Percentiles rank a stretch among this genome's conserved stretches.
These are phyloP conservation scores for Backusella luteola DNA, from an alignment of 192 early-diverging fungal species.

Conservation along the genomic window DNA sequence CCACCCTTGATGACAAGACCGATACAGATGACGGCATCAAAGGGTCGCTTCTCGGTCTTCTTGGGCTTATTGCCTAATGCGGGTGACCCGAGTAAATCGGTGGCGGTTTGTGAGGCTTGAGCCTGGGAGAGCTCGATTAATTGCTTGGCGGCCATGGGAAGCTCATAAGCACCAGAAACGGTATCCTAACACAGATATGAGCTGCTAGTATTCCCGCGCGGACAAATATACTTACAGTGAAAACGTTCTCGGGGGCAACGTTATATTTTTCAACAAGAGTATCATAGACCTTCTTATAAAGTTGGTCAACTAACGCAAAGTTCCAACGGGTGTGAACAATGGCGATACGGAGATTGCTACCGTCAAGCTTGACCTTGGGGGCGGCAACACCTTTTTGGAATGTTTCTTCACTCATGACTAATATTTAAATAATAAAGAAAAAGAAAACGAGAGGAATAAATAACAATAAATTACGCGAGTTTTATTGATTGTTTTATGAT, in stretches of 20 bases:
- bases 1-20: slow-evolving; percentile 98
- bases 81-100: slow-evolving; percentile 50
- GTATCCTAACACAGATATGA: slow-evolving; percentile 35
- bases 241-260: slow-evolving; percentile 75
- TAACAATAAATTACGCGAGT: not conserved
- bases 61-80: not conserved
- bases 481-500: not conserved
- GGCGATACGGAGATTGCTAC: slow-evolving; percentile 62
- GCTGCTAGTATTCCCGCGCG: too few species aligned
- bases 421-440: not conserved
- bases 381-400: slow-evolving; percentile 77
- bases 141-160: slow-evolving; percentile 84
- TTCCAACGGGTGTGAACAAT: slow-evolving; percentile 98
- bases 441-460: not conserved
- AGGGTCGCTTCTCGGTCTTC: slow-evolving; percentile 46
- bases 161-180: slow-evolving; percentile 93
- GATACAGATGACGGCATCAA: slow-evolving; percentile 91
- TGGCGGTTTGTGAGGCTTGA: slow-evolving; percentile 53
- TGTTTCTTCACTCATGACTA: slow-evolving; percentile 24
- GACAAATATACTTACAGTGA: slow-evolving; percentile 38
- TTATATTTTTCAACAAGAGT: slow-evolving; percentile 63
- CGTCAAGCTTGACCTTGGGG: slow-evolving; percentile 54
- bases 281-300: slow-evolving; percentile 71
- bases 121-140: slow-evolving; percentile 69
- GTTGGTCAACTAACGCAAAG: slow-evolving; percentile 73